Percentiles rank a stretch among this genome's conserved stretches.
Conservation (phyloP, 106 monocot genomes). For the Iris macrosiphon region DNA sequence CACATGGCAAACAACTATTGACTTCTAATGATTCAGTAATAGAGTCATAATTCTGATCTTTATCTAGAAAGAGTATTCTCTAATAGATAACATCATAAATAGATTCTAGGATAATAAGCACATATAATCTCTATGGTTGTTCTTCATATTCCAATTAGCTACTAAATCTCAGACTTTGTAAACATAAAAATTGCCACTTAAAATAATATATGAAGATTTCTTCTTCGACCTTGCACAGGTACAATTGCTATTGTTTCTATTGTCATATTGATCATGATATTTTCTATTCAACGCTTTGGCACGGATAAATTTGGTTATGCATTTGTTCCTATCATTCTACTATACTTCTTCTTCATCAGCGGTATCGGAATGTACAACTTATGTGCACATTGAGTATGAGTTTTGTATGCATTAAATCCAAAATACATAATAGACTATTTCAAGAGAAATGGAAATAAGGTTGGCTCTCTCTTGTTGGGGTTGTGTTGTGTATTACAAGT, state of each 20-base stretch:
- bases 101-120: no score
- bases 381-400: slow-evolving; percentile 26
- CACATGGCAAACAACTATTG: no score
- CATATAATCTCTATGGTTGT: no score
- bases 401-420: slow-evolving; percentile 60
- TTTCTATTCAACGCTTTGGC: slow-evolving; percentile 43
- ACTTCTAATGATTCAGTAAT: no score
- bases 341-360: slow-evolving; percentile 45
- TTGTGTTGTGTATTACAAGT: slow-evolving; percentile 76
- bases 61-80: no score
- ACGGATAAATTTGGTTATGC: slow-evolving; percentile 63
- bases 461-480: slow-evolving; percentile 67
- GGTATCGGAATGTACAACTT: slow-evolving; percentile 45
- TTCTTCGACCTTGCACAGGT: slow-evolving; percentile 12
- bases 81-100: no score
- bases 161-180: no score
- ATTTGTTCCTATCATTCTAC: slow-evolving; percentile 45
- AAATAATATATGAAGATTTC: no score
- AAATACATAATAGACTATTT: slow-evolving; percentile 43
- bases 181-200: no score
- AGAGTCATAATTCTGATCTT: no score
- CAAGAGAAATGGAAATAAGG: slow-evolving; percentile 40
- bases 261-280: slow-evolving; percentile 37
- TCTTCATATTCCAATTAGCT: no score
- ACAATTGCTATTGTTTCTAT: slow-evolving; percentile 34